Evolutionary conservation across 2,329 filamentous ascomycete genomes (phyloP).

Genomic region (Cytospora leucostoma): DNA sequence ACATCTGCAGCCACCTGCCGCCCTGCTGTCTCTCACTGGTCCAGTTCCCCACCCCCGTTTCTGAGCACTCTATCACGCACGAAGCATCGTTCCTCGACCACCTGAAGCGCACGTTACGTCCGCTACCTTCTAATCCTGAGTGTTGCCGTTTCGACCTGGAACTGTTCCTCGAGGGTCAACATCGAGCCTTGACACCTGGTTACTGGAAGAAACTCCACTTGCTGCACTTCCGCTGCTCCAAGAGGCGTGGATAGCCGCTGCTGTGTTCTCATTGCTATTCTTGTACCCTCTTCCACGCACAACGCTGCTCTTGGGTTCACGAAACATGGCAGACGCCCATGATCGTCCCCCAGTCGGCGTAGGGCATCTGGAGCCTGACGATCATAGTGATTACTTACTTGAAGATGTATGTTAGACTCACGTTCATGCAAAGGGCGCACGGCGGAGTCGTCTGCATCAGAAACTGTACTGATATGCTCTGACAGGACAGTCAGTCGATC

Average conservation of each 20-base stretch:
- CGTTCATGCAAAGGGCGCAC: not conserved
- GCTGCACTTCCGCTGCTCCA: not conserved
- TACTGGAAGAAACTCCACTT: not conserved
- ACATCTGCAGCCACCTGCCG: slow-evolving; percentile 28
- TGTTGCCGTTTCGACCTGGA: not conserved
- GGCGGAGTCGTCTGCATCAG: not conserved
- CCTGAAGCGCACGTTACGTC: not conserved
- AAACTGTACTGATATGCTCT: slow-evolving; percentile 6
- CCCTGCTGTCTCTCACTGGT: slow-evolving; percentile 13
- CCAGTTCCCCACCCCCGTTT: slow-evolving; percentile 1
- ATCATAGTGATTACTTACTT: slow-evolving; percentile 21
- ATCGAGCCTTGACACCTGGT: not conserved
- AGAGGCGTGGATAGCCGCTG: not conserved
- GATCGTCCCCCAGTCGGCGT: slow-evolving; percentile 13
- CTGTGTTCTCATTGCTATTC: not conserved
- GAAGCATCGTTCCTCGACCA: slow-evolving; percentile 2
- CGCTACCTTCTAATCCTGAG: not conserved
- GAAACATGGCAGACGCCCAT: slow-evolving; percentile 6
- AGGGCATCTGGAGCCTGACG: slow-evolving; percentile 26
- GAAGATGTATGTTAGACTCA: slow-evolving; percentile 23
- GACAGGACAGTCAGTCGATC: slow-evolving; percentile 24
- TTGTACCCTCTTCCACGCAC: not conserved
- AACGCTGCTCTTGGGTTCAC: not conserved
- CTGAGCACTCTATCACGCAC: slow-evolving; percentile 8
- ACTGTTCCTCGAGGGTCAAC: not conserved